Evolutionary conservation across 495 filamentous ascomycete species (phyloP).

Genomic region (Neurospora discreta): DNA sequence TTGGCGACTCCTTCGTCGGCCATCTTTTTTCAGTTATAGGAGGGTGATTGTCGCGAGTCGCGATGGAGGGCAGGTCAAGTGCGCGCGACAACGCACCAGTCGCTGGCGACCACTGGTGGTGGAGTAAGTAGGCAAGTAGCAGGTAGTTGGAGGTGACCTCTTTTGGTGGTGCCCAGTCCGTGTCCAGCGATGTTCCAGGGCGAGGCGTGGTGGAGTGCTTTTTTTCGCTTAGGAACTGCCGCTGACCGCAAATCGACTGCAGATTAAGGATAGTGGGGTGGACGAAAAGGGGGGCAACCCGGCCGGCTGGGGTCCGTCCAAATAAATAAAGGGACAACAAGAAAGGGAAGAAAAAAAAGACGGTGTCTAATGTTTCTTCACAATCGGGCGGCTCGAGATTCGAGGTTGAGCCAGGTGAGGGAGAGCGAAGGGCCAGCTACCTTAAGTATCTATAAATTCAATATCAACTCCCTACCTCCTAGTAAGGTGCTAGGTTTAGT

Average conservation of each 20-base stretch:
- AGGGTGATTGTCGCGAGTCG: not conserved
- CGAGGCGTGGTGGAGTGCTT: not conserved
- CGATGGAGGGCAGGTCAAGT: not conserved
- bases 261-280: not conserved
- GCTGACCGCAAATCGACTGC: not conserved
- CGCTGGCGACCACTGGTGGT: not conserved
- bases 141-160: not conserved
- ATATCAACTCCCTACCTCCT: not conserved
- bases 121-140: not conserved
- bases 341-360: not conserved
- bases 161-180: not conserved
- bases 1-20: conserved; percentile 60
- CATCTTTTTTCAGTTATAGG: conserved; percentile 21
- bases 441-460: not conserved
- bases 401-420: not conserved
- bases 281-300: not conserved
- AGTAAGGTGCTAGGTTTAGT: not conserved
- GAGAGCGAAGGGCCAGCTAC: not conserved
- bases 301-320: not conserved
- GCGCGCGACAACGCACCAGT: not conserved
- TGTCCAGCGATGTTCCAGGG: not conserved
- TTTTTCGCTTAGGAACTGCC: not conserved
- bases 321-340: not conserved
- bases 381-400: not conserved
- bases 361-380: not conserved